Percentiles rank a stretch among this genome's conserved stretches.
These are phyloP conservation scores for Verticillium zaregamsianum DNA, from an alignment of 2,329 filamentous ascomycete species.

Conservation along the genomic window DNA sequence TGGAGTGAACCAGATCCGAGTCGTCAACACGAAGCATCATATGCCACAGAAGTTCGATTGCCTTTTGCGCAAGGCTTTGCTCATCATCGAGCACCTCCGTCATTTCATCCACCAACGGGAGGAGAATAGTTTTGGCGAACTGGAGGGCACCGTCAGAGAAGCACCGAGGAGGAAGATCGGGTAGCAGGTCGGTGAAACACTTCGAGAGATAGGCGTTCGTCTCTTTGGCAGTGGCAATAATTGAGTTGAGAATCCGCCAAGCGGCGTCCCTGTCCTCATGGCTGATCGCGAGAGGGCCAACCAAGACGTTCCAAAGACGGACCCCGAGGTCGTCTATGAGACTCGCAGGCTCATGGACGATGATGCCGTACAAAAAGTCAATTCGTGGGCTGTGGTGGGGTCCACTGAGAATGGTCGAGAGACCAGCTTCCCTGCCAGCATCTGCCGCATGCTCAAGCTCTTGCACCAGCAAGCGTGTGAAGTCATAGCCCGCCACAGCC, in stretches of 20 bases:
- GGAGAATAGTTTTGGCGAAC: conserved; percentile 53
- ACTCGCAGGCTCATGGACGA: conserved; percentile 56
- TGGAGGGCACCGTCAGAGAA: conserved; percentile 60
- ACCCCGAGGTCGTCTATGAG: conserved; percentile 59
- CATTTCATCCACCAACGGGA: conserved; percentile 40
- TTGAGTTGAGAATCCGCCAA: conserved; percentile 62
- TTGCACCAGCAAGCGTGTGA: conserved; percentile 58
- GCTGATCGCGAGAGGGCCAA: conserved; percentile 59
- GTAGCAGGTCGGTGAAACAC: conserved; percentile 54
- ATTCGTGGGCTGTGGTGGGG: conserved; percentile 48
- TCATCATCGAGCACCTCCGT: conserved; percentile 46
- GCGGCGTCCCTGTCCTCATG: conserved; percentile 59
- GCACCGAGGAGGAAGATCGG: conserved; percentile 49
- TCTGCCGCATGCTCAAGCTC: conserved; percentile 57
- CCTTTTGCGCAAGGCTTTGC: conserved; percentile 46
- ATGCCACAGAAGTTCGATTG: conserved; percentile 74
- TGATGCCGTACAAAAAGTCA: conserved; percentile 53
- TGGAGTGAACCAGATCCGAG: conserved; percentile 49
- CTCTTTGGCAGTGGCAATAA: conserved; percentile 35
- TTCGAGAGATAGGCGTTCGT: conserved; percentile 52
- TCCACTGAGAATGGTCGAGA: conserved; percentile 41
- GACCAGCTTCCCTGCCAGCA: conserved; percentile 34
- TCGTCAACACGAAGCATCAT: conserved; percentile 68
- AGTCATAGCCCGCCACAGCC: conserved; percentile 57
- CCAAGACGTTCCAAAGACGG: conserved; percentile 67